Percentiles rank a stretch among this genome's conserved stretches.
phyloP scores from a whole-genome alignment of 1,284 basidiomycete species.

The Entoloma clypeatum region DNA sequence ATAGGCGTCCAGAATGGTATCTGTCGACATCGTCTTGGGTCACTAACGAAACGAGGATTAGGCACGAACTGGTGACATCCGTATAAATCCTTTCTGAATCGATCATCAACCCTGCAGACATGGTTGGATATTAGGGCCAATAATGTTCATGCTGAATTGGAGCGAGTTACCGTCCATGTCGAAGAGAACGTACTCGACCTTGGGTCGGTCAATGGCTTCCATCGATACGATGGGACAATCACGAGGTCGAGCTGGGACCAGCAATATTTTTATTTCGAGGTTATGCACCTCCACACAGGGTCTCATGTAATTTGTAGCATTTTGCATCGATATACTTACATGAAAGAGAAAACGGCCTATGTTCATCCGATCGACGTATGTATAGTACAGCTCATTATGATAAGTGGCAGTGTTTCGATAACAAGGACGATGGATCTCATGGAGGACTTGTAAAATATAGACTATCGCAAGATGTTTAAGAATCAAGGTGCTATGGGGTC shows the following conservation, averaged over 20 bases:
- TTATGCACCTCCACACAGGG: too few species aligned
- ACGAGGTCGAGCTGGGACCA: too few species aligned
- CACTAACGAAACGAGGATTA: slow-evolving; percentile 1
- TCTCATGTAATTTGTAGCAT: too few species aligned
- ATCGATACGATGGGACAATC: too few species aligned
- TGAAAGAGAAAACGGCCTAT: not conserved
- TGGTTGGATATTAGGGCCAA: not conserved
- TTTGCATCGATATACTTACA: too few species aligned
- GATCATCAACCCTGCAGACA: slow-evolving; percentile 45
- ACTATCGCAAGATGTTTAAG: slow-evolving; percentile 8
- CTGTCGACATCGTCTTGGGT: slow-evolving; percentile 30
- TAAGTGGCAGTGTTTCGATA: slow-evolving; percentile 10
- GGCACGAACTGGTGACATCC: slow-evolving; percentile 62
- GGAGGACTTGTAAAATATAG: slow-evolving; percentile 2
- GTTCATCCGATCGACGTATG: slow-evolving; percentile 4
- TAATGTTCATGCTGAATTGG: slow-evolving; percentile 14
- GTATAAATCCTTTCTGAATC: slow-evolving; percentile 75
- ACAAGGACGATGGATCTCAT: slow-evolving; percentile 8
- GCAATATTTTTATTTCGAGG: too few species aligned
- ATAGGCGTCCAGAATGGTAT: slow-evolving; percentile 67
- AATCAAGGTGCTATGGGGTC: slow-evolving; percentile 2
- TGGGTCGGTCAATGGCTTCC: slow-evolving; percentile 12
- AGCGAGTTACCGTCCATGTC: slow-evolving; percentile 68
- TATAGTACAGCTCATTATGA: slow-evolving; percentile 4
- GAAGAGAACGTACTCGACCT: slow-evolving; percentile 71